phyloP scores from a whole-genome alignment of 2,329 filamentous ascomycete species.

The Pseudogymnoascus sp. region DNA sequence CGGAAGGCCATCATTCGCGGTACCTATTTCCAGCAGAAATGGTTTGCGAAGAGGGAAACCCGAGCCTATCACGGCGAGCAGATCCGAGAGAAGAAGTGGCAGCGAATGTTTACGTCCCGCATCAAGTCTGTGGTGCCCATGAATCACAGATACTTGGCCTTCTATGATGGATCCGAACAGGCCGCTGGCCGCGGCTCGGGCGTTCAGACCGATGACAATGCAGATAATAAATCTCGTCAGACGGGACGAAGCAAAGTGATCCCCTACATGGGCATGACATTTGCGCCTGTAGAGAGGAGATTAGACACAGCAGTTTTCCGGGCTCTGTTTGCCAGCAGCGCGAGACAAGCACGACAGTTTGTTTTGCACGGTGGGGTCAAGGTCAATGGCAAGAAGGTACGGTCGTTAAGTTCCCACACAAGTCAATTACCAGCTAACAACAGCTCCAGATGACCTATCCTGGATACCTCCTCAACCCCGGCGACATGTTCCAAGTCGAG shows the following conservation, averaged over 20 bases:
- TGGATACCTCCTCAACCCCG: conserved; percentile 88
- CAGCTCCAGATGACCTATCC: conserved; percentile 74
- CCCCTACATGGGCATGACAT: conserved; percentile 87
- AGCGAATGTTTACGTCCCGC: conserved; percentile 79
- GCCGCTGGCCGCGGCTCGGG: conserved; percentile 80
- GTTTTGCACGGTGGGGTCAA: conserved; percentile 87
- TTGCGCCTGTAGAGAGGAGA: conserved; percentile 80
- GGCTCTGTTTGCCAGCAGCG: conserved; percentile 86
- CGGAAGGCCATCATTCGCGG: not conserved
- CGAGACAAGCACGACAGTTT: conserved; percentile 87
- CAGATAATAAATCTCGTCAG: conserved; percentile 16
- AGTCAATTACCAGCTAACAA: conserved; percentile 14
- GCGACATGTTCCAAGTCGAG: conserved; percentile 96
- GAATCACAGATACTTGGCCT: conserved; percentile 69
- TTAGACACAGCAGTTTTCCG: conserved; percentile 93
- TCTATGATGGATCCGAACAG: conserved; percentile 71
- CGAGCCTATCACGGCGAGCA: conserved; percentile 93
- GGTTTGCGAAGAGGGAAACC: conserved; percentile 74
- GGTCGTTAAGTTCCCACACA: conserved; percentile 15
- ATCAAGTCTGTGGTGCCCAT: conserved; percentile 79
- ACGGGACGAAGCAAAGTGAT: conserved; percentile 28
- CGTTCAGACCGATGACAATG: conserved; percentile 12
- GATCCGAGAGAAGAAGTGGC: conserved; percentile 86
- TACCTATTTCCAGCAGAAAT: conserved; percentile 99
- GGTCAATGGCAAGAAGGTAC: conserved; percentile 91